These are phyloP conservation scores for Hypoxylon sp. DNA, from an alignment of 2,329 filamentous ascomycete genomes.

Conservation along the genomic window DNA sequence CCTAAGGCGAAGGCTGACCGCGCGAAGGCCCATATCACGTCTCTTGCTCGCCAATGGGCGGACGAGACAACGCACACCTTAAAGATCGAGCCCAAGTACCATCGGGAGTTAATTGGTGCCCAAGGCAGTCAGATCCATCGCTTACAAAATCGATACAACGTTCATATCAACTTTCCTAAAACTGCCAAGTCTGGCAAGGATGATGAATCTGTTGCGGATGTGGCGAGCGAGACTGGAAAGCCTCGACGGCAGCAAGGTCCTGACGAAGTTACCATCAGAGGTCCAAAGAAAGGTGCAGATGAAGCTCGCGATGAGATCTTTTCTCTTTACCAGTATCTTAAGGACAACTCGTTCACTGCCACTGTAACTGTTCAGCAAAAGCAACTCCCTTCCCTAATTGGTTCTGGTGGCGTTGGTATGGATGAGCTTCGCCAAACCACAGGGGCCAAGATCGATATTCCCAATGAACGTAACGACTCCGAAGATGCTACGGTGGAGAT, in stretches of 20 bases:
- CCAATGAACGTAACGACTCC: constrained; percentile 81
- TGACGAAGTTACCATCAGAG: constrained; percentile 92
- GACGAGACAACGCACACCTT: constrained; percentile 90
- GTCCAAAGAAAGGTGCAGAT: constrained; percentile 93
- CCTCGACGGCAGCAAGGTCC: constrained; percentile 79
- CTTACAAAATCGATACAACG: constrained; percentile 91
- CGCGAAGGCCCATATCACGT: constrained; percentile 85
- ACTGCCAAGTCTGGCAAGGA: constrained; percentile 75
- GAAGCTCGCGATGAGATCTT: constrained; percentile 92
- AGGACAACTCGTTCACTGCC: constrained; percentile 86
- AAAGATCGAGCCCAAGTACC: constrained; percentile 94
- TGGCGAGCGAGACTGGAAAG: constrained; percentile 76
- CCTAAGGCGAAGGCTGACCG: constrained; percentile 94
- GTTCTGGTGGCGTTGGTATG: constrained; percentile 89
- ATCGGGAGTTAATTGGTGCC: constrained; percentile 92
- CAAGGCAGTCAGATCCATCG: constrained; percentile 91
- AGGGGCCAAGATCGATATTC: constrained; percentile 92
- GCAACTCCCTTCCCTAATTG: constrained; percentile 94
- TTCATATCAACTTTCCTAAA: constrained; percentile 93
- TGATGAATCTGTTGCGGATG: constrained; percentile 79
- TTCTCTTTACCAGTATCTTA: constrained; percentile 88
- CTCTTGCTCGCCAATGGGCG: constrained; percentile 84
- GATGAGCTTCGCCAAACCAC: constrained; percentile 89
- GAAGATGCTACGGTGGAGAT: constrained; percentile 83
- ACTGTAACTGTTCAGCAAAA: constrained; percentile 89